phyloP scores from a whole-genome alignment of 495 filamentous ascomycete species.

The Cudoniella acicularis region DNA sequence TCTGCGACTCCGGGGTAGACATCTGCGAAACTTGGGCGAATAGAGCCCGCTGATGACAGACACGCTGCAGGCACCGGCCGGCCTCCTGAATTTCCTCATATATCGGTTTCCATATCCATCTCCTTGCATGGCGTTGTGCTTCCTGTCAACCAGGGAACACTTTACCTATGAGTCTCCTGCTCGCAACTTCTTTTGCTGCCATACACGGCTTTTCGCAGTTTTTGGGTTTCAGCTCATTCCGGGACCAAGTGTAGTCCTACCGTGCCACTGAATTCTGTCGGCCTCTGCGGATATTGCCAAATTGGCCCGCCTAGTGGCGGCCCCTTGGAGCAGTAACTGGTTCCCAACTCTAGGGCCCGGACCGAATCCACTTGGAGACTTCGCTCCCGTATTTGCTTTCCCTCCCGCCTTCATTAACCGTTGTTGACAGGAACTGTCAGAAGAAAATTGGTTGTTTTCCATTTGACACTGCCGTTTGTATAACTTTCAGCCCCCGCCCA shows the following conservation, averaged over 20 bases:
- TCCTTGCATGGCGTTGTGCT: not conserved
- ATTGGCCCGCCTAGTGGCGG: not conserved
- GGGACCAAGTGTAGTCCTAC: not conserved
- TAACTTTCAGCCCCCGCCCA: conserved; percentile 16
- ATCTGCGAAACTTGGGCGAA: not conserved
- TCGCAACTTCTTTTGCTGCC: not conserved
- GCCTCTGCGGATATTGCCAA: not conserved
- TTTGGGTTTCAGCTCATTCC: conserved; percentile 9
- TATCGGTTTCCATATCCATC: not conserved
- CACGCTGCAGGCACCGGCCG: not conserved
- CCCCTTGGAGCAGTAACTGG: not conserved
- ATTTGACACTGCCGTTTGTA: not conserved
- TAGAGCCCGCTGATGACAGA: not conserved
- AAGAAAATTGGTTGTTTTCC: not conserved
- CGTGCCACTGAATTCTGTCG: not conserved
- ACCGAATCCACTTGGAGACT: not conserved
- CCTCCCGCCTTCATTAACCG: not conserved
- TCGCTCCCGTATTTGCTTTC: not conserved
- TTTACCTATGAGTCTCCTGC: not conserved
- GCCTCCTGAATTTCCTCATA: not conserved
- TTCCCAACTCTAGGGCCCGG: not conserved
- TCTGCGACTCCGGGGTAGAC: not conserved
- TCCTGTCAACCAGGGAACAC: not conserved
- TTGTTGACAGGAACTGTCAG: conserved; percentile 3
- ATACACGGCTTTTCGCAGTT: conserved; percentile 8